Evolutionary conservation across 768 basidiomycete genomes (phyloP).

Genomic region (Rhodosporidiobolus sp.): DNA sequence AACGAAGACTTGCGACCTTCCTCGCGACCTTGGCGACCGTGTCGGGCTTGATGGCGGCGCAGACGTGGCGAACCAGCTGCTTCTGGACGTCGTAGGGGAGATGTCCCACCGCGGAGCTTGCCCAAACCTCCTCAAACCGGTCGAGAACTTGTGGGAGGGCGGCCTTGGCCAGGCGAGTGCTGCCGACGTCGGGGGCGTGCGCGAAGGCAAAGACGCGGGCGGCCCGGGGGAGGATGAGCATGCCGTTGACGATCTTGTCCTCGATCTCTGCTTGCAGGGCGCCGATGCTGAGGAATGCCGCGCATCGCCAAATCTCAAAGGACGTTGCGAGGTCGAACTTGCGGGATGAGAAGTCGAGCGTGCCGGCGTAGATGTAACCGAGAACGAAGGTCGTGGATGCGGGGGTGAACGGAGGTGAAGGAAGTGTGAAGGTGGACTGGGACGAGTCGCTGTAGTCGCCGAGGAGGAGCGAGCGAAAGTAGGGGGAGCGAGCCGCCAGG

Average conservation of each 20-base stretch:
- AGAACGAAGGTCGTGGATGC: constrained; percentile 86
- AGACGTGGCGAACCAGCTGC: constrained; percentile 67
- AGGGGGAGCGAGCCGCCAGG: constrained; percentile 79
- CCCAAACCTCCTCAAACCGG: constrained; percentile 86
- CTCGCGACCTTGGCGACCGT: constrained; percentile 70
- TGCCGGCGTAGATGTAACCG: constrained; percentile 92
- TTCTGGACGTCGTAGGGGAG: constrained; percentile 66
- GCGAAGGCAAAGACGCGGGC: constrained; percentile 83
- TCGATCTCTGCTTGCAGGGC: constrained; percentile 75
- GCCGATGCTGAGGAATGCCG: constrained; percentile 71
- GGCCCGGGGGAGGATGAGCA: constrained; percentile 80
- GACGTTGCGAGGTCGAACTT: constrained; percentile 89
- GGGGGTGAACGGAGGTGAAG: constrained; percentile 90
- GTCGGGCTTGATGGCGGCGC: constrained; percentile 62
- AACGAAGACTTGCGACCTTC: constrained; percentile 54
- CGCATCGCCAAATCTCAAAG: constrained; percentile 79
- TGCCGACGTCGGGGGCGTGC: constrained; percentile 69
- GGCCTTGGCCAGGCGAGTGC: constrained; percentile 65
- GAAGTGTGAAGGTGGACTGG: constrained; percentile 65
- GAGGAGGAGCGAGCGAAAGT: constrained; percentile 78
- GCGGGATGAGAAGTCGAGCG: constrained; percentile 84
- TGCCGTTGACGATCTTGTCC: constrained; percentile 73
- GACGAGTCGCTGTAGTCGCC: constrained; percentile 57
- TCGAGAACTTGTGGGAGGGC: constrained; percentile 73
- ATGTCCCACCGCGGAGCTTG: constrained; percentile 68